A percentile compares a stretch with the other conserved stretches of the same genome.
Conservation (phyloP, 2,329 filamentous ascomycete species). For the Torrubiellomyces zombiae region DNA sequence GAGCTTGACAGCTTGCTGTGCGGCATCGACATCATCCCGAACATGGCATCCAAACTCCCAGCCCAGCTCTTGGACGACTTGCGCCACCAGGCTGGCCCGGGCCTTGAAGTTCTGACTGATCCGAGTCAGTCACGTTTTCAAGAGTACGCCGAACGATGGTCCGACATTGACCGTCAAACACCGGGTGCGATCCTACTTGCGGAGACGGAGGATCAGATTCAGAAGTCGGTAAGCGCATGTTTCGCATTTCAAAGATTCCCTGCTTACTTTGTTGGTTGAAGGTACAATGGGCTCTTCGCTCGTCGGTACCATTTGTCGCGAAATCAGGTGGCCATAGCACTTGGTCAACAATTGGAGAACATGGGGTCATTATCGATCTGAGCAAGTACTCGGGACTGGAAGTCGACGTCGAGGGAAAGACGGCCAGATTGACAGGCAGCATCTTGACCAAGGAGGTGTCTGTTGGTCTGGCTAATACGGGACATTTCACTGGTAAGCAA, state of each 20-base stretch:
- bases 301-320: not conserved
- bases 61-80: no score
- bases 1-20: no score
- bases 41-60: no score
- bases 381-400: no score
- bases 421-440: no score
- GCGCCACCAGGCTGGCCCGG: no score
- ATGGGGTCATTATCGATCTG: not conserved
- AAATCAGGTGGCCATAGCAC: not conserved
- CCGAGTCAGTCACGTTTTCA: not conserved
- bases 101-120: not conserved
- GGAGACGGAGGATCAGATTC: not conserved
- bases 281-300: not conserved
- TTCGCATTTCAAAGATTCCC: no score
- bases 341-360: not conserved
- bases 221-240: not conserved
- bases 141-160: not conserved
- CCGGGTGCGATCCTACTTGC: not conserved
- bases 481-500: no score
- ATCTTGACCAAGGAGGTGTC: no score
- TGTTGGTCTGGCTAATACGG: no score
- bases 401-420: no score
- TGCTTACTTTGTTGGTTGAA: not conserved
- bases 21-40: no score
- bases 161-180: conserved; percentile 1